Evolutionary conservation across 2,329 filamentous ascomycete genomes (phyloP).

Genomic region (Clathrospora elynae): DNA sequence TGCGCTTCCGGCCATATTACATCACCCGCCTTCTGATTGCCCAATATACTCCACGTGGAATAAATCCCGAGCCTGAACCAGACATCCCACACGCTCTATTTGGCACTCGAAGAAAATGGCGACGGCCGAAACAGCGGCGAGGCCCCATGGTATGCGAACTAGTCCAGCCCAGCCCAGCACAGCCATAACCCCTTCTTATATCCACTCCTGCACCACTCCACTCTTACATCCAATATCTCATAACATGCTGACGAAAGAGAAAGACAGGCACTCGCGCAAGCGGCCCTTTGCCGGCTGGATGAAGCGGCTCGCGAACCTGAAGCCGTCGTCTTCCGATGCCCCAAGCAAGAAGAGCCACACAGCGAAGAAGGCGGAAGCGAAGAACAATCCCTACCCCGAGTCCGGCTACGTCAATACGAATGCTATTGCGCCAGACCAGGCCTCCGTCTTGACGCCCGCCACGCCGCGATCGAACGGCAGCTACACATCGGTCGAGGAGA

Average conservation of each 20-base stretch:
- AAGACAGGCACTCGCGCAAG: slow-evolving; percentile 75
- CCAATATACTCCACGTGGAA: slow-evolving; percentile 17
- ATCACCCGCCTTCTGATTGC: not conserved
- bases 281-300: slow-evolving; percentile 92
- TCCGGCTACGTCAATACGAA: slow-evolving; percentile 66
- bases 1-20: not conserved
- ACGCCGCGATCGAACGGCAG: slow-evolving; percentile 51
- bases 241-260: slow-evolving; percentile 36
- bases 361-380: slow-evolving; percentile 66
- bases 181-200: no score
- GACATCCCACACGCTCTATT: slow-evolving; percentile 13
- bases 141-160: slow-evolving; percentile 50
- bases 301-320: slow-evolving; percentile 89
- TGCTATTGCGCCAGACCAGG: slow-evolving; percentile 44
- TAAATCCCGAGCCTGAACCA: slow-evolving; percentile 10
- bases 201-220: slow-evolving; percentile 6
- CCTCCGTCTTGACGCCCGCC: slow-evolving; percentile 58
- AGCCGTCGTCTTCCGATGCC: slow-evolving; percentile 70
- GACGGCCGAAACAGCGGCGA: slow-evolving; percentile 51
- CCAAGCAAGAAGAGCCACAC: slow-evolving; percentile 50
- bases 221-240: slow-evolving; percentile 3
- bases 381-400: slow-evolving; percentile 91
- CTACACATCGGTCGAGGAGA: slow-evolving; percentile 65
- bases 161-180: slow-evolving; percentile 28
- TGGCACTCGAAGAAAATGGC: slow-evolving; percentile 45